phyloP scores from a whole-genome alignment of 1,284 basidiomycete genomes.

The Cryptococcus hybrid region DNA sequence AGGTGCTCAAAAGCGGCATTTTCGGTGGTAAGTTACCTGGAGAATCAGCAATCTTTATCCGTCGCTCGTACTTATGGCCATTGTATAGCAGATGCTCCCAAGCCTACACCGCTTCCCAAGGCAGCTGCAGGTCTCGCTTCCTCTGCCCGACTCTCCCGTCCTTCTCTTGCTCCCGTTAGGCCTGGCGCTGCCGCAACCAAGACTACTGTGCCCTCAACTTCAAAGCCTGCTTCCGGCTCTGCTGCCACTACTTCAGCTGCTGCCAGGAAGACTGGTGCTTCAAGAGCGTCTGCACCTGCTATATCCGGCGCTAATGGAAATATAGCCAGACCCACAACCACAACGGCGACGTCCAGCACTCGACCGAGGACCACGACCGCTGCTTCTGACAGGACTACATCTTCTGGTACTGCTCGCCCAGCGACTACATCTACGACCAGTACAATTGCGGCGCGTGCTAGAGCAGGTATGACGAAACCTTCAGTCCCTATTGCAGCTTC shows the following conservation, averaged over 20 bases:
- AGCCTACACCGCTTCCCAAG: conserved; percentile 17
- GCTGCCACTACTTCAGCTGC: neutral
- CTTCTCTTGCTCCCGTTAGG: conserved; percentile 14
- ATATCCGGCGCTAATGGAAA: neutral
- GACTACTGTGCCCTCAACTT: neutral
- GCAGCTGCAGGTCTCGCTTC: conserved; percentile 2
- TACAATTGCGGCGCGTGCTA: neutral
- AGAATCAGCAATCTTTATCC: neutral
- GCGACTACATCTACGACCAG: conserved; percentile 5
- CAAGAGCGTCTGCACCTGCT: conserved; percentile 4
- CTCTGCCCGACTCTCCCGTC: conserved; percentile 1
- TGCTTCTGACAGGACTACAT: conserved; percentile 7
- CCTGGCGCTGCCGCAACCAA: neutral
- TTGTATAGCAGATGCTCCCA: conserved; percentile 11
- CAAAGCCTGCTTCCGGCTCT: conserved; percentile 1
- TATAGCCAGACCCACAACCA: conserved; percentile 7
- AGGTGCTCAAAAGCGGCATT: conserved; percentile 44
- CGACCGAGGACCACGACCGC: conserved; percentile 5
- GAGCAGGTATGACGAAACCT: neutral
- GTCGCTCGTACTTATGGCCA: neutral
- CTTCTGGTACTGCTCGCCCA: neutral
- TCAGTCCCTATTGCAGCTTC: neutral
- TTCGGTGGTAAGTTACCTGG: conserved; percentile 36
- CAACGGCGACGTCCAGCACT: neutral
- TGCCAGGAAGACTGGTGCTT: conserved; percentile 1